Evolutionary conservation across 208 protist species (phyloP).

Genomic region (Crithidia brevicula): DNA sequence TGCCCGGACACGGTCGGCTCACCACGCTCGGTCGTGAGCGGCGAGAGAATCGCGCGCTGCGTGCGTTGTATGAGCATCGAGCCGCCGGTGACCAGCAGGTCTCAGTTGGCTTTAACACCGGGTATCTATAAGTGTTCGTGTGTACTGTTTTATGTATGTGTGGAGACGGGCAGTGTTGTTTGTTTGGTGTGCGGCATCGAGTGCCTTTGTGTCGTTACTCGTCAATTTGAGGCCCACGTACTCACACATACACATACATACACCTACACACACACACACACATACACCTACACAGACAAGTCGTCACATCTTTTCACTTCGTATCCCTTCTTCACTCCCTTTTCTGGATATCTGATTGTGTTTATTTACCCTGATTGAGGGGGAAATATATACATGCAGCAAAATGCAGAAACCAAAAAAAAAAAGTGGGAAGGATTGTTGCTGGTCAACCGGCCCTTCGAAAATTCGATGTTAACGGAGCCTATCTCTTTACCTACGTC

Average conservation of each 20-base stretch:
- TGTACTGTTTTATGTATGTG: background rate
- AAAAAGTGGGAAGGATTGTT: no score
- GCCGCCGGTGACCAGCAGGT: slow-evolving; percentile 66
- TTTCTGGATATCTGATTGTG: background rate
- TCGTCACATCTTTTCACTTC: background rate
- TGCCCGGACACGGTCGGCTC: slow-evolving; percentile 87
- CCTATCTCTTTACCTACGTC: no score
- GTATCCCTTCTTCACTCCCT: background rate
- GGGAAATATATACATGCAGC: no score
- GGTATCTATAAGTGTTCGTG: slow-evolving; percentile 50
- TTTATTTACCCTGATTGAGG: background rate
- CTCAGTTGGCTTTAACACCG: slow-evolving; percentile 86
- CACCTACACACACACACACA: background rate
- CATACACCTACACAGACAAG: background rate
- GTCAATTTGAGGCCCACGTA: no score
- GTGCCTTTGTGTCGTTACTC: no score
- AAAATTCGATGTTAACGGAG: no score
- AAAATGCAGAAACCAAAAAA: no score
- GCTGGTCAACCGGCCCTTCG: no score
- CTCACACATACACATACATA: background rate
- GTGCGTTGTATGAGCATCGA: slow-evolving; percentile 68
- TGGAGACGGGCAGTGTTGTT: no score
- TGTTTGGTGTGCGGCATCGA: background rate
- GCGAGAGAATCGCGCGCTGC: slow-evolving; percentile 75
- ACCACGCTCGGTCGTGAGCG: slow-evolving; percentile 87